Base-by-base conservation (phyloP, 2,329 filamentous ascomycete species). In the Clonostachys rhizophaga region DNA sequence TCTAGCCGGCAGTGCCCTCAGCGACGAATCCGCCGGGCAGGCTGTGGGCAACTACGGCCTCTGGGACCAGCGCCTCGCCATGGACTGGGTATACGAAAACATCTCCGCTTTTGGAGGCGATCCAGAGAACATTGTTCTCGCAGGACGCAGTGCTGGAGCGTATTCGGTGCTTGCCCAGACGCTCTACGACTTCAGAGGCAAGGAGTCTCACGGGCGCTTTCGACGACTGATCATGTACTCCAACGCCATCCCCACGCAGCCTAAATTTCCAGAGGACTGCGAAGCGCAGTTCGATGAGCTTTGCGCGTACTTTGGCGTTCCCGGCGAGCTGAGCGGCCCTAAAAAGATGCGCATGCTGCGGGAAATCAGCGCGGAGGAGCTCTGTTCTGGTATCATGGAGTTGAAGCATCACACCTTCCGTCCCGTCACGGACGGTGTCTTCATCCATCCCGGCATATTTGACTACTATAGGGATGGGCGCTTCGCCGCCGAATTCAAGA, bases 21-120 rank as follows among this genome's bases (percentile, higher is more conserved):
- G 58, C 2, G 42, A 46, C 1, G 59, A 64, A 8, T 16, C 16
- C 16, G 16, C 16, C 16, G 16, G 16, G 16, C 16, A 16, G 59
- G 56, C 33, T 58, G 52, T 24, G 6, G 52, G 68, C 2, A 72
- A 73, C 49, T 68, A 64, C 50, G 70, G 70, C 2, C 58, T 73
- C 1, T 69, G 66, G 55, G 77, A 81, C 50, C 75, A 79, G 51
- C 59, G 70, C 3, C 58, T 72, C 11, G 75, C 75, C 1, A 57
- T 77, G 10, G 64, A 76, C 54, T 81, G 77, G 76, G 68, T 76
- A 0, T 62, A 73, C 34, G 57, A 68, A 6, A 70, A 78, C 49
- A 74, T 79, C 43, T 52, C 57, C 5, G 47, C 57, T 18, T 76
- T 76, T 47, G 68, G 68, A 9, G 75, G 75, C 4, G 68, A 78